These are phyloP conservation scores for Galeopsis tetrahit DNA, from an alignment of 257 asterid species.

Conservation along the genomic window DNA sequence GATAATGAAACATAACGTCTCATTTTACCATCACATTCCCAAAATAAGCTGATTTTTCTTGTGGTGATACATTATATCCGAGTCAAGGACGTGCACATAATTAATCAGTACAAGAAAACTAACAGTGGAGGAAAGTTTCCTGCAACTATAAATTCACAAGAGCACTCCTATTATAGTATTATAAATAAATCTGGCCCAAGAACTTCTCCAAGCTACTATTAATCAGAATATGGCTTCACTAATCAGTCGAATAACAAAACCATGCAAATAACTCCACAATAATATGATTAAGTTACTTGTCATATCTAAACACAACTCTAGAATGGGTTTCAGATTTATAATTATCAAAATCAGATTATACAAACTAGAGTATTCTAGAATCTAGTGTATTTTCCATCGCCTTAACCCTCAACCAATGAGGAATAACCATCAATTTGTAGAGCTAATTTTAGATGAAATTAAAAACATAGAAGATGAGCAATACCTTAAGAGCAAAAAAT, in stretches of 20 bases:
- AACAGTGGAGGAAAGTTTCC: neutral
- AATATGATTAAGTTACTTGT: neutral
- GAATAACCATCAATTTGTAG: neutral
- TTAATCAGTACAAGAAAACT: neutral
- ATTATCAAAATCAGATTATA: neutral
- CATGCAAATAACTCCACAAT: neutral
- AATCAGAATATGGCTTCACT: neutral
- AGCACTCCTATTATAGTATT: neutral
- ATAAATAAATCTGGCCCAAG: neutral
- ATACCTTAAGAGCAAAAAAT: constrained; percentile 96
- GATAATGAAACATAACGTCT: neutral
- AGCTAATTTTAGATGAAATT: neutral
- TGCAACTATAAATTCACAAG: neutral
- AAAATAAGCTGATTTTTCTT: neutral
- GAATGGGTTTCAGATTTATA: neutral
- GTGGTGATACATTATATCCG: neutral
- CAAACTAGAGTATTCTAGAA: constrained; percentile 9
- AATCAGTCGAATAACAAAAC: neutral
- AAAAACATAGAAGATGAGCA: neutral
- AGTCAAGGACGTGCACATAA: neutral
- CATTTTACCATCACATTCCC: neutral
- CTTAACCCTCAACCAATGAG: neutral
- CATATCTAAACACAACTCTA: neutral
- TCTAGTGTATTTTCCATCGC: neutral
- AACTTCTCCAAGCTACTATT: neutral